These are phyloP conservation scores for Lipomyces sp. DNA, from an alignment of 805 yeast genomes.

Conservation along the genomic window DNA sequence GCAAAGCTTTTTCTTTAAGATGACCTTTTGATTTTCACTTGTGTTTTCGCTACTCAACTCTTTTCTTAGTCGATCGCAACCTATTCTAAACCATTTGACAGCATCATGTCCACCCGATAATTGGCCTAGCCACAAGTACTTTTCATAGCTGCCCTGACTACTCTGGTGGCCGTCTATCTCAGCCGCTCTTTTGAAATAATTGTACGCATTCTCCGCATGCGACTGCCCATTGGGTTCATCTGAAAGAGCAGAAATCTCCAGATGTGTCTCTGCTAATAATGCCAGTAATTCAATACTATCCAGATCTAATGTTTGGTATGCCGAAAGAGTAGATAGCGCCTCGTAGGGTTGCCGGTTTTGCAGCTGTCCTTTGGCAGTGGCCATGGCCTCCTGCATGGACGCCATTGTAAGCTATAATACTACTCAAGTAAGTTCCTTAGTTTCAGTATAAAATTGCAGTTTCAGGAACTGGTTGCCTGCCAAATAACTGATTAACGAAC, in stretches of 20 bases:
- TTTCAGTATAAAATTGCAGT: neutral
- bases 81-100: conserved; percentile 62
- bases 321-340: conserved; percentile 19
- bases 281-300: conserved; percentile 45
- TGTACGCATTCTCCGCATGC: conserved; percentile 75
- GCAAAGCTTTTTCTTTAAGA: conserved; percentile 62
- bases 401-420: conserved; percentile 6
- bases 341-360: conserved; percentile 16
- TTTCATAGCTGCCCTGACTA: conserved; percentile 64
- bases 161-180: conserved; percentile 48
- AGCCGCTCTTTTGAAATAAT: conserved; percentile 50
- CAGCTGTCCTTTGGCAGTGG: conserved; percentile 13
- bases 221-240: conserved; percentile 12
- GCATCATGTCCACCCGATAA: conserved; percentile 84
- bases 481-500: neutral
- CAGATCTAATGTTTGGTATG: neutral
- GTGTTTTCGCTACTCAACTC: conserved; percentile 43
- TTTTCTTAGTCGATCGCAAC: conserved; percentile 58
- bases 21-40: conserved; percentile 40
- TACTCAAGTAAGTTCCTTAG: neutral
- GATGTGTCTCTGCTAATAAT: conserved; percentile 69
- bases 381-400: conserved; percentile 9
- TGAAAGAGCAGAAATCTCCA: conserved; percentile 65
- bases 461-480: neutral
- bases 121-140: conserved; percentile 89